phyloP scores from a whole-genome alignment of 371 early-diverging fungal species.

The Cokeromyces recurvatus region DNA sequence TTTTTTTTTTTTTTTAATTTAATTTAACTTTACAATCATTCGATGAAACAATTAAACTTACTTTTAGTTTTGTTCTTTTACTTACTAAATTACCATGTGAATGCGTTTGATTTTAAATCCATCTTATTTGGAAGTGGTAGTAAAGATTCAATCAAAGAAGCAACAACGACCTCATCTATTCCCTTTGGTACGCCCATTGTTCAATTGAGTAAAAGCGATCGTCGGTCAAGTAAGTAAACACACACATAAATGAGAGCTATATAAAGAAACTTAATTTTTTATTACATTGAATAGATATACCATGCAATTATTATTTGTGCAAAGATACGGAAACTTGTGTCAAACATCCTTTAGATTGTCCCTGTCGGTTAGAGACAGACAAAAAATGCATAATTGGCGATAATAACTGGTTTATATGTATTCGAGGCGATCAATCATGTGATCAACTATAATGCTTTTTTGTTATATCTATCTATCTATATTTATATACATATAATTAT shows the following conservation, averaged over 20 bases:
- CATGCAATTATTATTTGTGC: constrained; percentile 14
- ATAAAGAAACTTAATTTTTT: too few relatives aligned
- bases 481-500: not conserved
- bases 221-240: too few relatives aligned
- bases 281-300: constrained; percentile 15
- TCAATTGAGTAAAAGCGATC: too few relatives aligned
- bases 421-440: constrained; percentile 16
- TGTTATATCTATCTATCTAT: too few relatives aligned
- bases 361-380: constrained; percentile 10
- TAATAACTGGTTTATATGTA: constrained; percentile 23
- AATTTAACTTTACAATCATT: too few relatives aligned
- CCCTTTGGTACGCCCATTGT: not conserved
- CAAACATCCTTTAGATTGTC: constrained; percentile 11
- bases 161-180: not conserved
- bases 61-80: too few relatives aligned
- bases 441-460: too few relatives aligned
- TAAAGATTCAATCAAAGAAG: too few relatives aligned
- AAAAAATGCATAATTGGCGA: constrained; percentile 19
- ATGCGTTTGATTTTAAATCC: not conserved
- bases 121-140: constrained; percentile 1
- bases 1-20: too few relatives aligned
- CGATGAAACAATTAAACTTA: too few relatives aligned
- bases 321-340: constrained; percentile 16
- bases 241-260: too few relatives aligned
- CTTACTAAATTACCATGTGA: too few relatives aligned